A percentile compares a stretch with the other conserved stretches of the same genome.
These are phyloP conservation scores for Claviceps fusiformis DNA, from an alignment of 2,329 filamentous ascomycete genomes.

Conservation along the genomic window DNA sequence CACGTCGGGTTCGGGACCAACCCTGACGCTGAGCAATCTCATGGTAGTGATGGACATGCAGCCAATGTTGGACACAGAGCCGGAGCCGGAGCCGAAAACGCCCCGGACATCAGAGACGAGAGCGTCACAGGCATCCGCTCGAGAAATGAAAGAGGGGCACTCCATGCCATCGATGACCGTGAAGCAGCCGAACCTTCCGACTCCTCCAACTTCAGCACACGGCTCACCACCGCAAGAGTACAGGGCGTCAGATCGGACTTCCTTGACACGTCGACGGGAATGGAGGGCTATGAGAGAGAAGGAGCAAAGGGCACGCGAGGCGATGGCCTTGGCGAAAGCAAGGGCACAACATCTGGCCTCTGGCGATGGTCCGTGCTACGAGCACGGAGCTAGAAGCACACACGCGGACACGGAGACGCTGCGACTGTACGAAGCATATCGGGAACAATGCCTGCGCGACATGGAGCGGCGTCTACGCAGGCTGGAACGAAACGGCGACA, in stretches of 20 bases:
- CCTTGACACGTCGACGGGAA: constrained; percentile 20
- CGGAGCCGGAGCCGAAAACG: not conserved
- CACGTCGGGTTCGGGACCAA: constrained; percentile 1
- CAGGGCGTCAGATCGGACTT: constrained; percentile 14
- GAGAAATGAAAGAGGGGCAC: not conserved
- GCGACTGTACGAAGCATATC: constrained; percentile 26
- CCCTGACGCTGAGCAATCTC: constrained; percentile 20
- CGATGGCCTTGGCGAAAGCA: constrained; percentile 10
- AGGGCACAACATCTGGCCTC: constrained; percentile 10
- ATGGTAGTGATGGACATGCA: constrained; percentile 27
- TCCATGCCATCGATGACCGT: not conserved
- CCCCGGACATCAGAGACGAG: not conserved
- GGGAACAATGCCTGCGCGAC: constrained; percentile 29
- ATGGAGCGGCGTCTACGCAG: constrained; percentile 32
- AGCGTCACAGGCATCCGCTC: not conserved
- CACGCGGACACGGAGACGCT: constrained; percentile 21
- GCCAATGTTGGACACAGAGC: constrained; percentile 13
- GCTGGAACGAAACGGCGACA: constrained; percentile 33
- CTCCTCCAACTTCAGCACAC: constrained; percentile 18
- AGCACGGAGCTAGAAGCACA: constrained; percentile 8
- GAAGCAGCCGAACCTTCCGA: constrained; percentile 11
- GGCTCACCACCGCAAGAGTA: constrained; percentile 15
- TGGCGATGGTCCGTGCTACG: constrained; percentile 12
- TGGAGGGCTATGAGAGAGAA: constrained; percentile 19
- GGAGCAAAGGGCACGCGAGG: constrained; percentile 13